A percentile compares a stretch with the other conserved stretches of the same genome.
phyloP scores from a whole-genome alignment of 1,284 basidiomycete genomes.

The Omphalotus olearius region DNA sequence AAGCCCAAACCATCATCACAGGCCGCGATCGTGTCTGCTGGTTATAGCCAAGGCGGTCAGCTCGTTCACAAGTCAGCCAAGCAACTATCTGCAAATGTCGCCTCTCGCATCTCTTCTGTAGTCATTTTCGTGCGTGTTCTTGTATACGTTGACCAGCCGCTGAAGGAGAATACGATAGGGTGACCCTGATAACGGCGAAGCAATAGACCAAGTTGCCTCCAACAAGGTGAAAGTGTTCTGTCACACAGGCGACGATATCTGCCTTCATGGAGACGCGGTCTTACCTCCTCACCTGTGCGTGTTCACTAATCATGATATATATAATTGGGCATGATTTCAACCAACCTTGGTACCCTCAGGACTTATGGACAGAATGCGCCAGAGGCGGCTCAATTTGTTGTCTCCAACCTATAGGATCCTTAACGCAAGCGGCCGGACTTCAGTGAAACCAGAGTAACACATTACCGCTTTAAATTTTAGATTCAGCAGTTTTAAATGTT shows the following conservation, averaged over 20 bases:
- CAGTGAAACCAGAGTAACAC: no score
- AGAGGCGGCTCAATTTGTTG: slow-evolving; percentile 13
- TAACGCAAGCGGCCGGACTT: no score
- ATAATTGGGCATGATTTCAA: not conserved
- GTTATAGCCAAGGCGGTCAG: slow-evolving; percentile 20
- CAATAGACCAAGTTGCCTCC: slow-evolving; percentile 5
- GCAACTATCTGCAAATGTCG: slow-evolving; percentile 4
- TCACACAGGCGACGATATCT: slow-evolving; percentile 13
- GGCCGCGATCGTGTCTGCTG: slow-evolving; percentile 13
- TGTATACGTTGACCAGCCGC: not conserved
- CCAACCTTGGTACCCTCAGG: not conserved
- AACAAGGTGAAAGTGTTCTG: slow-evolving; percentile 9
- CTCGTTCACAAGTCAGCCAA: slow-evolving; percentile 19
- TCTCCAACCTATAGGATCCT: no score
- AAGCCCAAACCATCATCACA: not conserved
- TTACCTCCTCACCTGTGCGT: slow-evolving; percentile 9
- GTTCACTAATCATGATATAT: not conserved
- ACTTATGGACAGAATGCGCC: slow-evolving; percentile 11
- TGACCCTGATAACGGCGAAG: slow-evolving; percentile 14
- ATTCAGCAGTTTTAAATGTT: no score
- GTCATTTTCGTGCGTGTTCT: slow-evolving; percentile 17
- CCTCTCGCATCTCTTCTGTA: slow-evolving; percentile 10
- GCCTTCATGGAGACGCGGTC: slow-evolving; percentile 10
- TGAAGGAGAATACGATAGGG: slow-evolving; percentile 4
- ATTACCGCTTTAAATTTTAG: no score